phyloP scores from a whole-genome alignment of 2,329 filamentous ascomycete genomes.

The Ceratocystis alfenasii region DNA sequence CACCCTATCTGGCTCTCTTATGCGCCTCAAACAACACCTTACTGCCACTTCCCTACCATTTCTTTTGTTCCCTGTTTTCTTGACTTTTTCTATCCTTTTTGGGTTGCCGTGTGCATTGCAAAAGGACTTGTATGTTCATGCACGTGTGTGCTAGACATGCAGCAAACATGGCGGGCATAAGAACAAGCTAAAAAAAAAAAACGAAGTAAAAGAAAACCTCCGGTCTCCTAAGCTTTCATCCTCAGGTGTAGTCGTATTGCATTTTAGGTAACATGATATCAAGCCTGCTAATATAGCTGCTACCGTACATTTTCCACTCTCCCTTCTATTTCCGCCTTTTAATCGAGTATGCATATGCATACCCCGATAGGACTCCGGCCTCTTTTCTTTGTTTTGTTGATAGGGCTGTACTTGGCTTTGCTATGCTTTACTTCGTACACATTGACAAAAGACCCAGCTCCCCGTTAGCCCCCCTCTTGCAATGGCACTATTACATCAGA shows the following conservation, averaged over 20 bases:
- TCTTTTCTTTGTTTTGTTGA: not conserved
- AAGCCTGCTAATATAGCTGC: not conserved
- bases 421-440: not conserved
- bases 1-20: no score
- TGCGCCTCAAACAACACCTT: no score
- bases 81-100: not conserved
- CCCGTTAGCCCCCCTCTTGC: not conserved
- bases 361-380: not conserved
- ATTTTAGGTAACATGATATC: not conserved
- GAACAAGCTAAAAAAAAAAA: not conserved
- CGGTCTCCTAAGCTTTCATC: not conserved
- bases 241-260: not conserved
- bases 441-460: not conserved
- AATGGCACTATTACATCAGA: not conserved
- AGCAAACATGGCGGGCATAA: not conserved
- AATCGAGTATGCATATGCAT: not conserved
- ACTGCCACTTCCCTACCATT: not conserved
- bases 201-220: not conserved
- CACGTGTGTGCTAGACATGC: slow-evolving; percentile 5
- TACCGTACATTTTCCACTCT: not conserved
- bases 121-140: not conserved
- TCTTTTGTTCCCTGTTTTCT: not conserved
- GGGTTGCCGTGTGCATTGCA: not conserved
- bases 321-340: not conserved
- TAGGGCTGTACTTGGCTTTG: not conserved